Evolutionary conservation across 495 filamentous ascomycete species (phyloP).

Genomic region (Cladorrhinum samala): DNA sequence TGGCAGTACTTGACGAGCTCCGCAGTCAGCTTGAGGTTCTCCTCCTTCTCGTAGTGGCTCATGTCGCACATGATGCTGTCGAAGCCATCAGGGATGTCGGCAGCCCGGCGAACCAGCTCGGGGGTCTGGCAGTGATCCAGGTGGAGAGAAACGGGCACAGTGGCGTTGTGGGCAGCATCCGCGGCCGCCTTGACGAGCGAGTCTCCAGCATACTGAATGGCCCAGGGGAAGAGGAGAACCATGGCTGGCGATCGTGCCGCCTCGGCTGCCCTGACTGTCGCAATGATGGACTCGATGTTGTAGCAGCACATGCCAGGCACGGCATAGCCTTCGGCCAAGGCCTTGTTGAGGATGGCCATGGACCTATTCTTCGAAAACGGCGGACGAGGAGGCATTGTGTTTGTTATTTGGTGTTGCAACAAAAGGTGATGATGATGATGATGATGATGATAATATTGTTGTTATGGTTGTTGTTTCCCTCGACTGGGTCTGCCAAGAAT

Average conservation of each 20-base stretch:
- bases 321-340: constrained; percentile 58
- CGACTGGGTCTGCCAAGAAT: background rate
- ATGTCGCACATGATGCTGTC: constrained; percentile 83
- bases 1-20: constrained; percentile 69
- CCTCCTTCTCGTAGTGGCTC: constrained; percentile 75
- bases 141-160: constrained; percentile 66
- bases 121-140: constrained; percentile 71
- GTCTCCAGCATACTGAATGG: constrained; percentile 61
- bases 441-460: background rate
- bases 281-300: constrained; percentile 79
- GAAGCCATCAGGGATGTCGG: constrained; percentile 57
- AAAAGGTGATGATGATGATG: constrained; percentile 4
- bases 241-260: constrained; percentile 66
- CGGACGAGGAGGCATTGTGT: constrained; percentile 43
- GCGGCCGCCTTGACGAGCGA: constrained; percentile 37
- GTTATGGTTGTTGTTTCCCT: constrained; percentile 1
- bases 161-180: constrained; percentile 52
- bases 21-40: constrained; percentile 66
- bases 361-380: constrained; percentile 55
- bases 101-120: constrained; percentile 62
- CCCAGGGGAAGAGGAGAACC: constrained; percentile 86
- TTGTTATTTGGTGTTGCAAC: background rate
- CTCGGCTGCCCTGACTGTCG: constrained; percentile 71
- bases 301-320: constrained; percentile 78
- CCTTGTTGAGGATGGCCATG: constrained; percentile 61